Conservation (phyloP, 2,329 filamentous ascomycete genomes). For the Fusarium ambrosium region DNA sequence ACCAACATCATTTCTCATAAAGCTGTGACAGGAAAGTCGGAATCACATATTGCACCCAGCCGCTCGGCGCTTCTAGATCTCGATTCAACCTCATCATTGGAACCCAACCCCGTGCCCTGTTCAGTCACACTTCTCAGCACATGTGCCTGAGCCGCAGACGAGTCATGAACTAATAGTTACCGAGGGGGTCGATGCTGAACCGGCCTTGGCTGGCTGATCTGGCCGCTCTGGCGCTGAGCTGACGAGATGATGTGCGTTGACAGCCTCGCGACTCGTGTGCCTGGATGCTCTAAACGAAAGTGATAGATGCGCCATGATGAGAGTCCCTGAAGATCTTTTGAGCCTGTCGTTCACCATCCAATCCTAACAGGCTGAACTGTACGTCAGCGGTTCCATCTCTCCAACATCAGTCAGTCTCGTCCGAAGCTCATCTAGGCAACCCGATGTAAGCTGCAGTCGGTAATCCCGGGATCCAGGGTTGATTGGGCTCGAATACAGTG, state of each 20-base stretch:
- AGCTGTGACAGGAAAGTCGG: conserved; percentile 11
- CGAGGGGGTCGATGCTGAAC: conserved; percentile 7
- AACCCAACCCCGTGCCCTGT: conserved; percentile 30
- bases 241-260: conserved; percentile 8
- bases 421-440: neutral
- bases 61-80: conserved; percentile 21
- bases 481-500: conserved; percentile 36
- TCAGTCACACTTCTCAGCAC: conserved; percentile 24
- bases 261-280: neutral
- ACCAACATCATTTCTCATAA: neutral
- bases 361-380: neutral
- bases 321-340: conserved; percentile 30
- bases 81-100: conserved; percentile 25
- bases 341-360: conserved; percentile 1
- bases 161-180: neutral
- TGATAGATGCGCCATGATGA: conserved; percentile 12
- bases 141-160: conserved; percentile 20
- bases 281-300: conserved; percentile 1
- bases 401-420: neutral
- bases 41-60: neutral
- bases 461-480: conserved; percentile 22
- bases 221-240: conserved; percentile 5
- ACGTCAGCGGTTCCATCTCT: conserved; percentile 2
- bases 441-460: conserved; percentile 8
- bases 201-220: conserved; percentile 7